Evolutionary conservation across 768 basidiomycete species (phyloP).

Genomic region (Pholiota conissans): DNA sequence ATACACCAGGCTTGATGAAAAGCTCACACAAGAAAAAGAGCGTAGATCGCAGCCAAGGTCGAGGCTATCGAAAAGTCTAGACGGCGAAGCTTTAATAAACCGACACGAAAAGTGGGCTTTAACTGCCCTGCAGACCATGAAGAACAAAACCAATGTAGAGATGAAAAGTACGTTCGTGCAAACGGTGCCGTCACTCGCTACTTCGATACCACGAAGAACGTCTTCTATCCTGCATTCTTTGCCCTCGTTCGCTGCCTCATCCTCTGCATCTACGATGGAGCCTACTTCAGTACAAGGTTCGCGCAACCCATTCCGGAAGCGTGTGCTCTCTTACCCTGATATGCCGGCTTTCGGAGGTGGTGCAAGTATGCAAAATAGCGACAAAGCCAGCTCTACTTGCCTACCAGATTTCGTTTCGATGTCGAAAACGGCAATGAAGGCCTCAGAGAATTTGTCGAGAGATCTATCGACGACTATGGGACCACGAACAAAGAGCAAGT

Average conservation of each 20-base stretch:
- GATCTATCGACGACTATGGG: neutral
- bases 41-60: neutral
- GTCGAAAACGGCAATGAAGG: neutral
- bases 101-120: neutral
- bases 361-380: neutral
- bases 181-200: neutral
- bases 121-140: neutral
- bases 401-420: neutral
- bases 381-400: neutral
- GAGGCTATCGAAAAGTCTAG: neutral
- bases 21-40: neutral
- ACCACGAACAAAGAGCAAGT: neutral
- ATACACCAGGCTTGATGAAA: neutral
- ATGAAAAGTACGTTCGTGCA: neutral
- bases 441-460: neutral
- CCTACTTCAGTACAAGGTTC: neutral
- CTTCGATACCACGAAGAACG: neutral
- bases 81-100: neutral
- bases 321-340: slow-evolving; percentile 3
- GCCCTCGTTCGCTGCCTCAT: neutral
- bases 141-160: neutral
- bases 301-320: slow-evolving; percentile 9
- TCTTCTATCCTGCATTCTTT: neutral
- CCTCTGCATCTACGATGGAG: neutral
- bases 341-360: slow-evolving; percentile 1